These are phyloP conservation scores for Ascochyta viciae-villosae DNA, from an alignment of 2,329 filamentous ascomycete species.

Conservation along the genomic window DNA sequence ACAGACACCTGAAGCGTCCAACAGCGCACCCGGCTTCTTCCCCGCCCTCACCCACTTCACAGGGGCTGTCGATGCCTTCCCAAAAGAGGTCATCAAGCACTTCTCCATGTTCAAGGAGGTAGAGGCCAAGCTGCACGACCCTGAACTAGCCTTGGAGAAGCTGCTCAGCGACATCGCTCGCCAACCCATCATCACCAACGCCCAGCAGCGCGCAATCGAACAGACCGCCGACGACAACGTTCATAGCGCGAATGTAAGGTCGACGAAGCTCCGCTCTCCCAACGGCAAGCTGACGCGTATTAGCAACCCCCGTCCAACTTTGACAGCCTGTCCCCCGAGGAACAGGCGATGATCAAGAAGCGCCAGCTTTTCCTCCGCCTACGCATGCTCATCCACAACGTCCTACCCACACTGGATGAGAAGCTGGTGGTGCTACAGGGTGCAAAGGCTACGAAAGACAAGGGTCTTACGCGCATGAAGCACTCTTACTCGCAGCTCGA, in stretches of 20 bases:
- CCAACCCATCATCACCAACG: conserved; percentile 53
- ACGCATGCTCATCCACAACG: conserved; percentile 78
- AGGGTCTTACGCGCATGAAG: conserved; percentile 83
- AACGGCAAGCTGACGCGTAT: conserved; percentile 28
- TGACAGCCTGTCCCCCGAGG: conserved; percentile 38
- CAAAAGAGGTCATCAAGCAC: conserved; percentile 93
- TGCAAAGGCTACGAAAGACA: conserved; percentile 86
- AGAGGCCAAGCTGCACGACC: conserved; percentile 91
- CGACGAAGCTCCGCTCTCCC: conserved; percentile 39
- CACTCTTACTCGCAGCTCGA: conserved; percentile 87
- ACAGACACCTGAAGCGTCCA: conserved; percentile 48
- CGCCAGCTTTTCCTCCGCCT: conserved; percentile 80
- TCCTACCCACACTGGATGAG: conserved; percentile 91
- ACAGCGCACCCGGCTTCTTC: conserved; percentile 61
- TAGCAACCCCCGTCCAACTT: conserved; percentile 39
- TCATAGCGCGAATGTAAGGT: conserved; percentile 51
- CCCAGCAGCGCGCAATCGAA: conserved; percentile 33
- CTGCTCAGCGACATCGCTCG: conserved; percentile 70
- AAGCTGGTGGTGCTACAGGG: conserved; percentile 97
- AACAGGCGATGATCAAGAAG: conserved; percentile 65
- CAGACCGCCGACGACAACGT: conserved; percentile 45
- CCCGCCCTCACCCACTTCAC: conserved; percentile 79
- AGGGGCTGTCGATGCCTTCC: conserved; percentile 88
- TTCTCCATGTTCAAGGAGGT: conserved; percentile 97
- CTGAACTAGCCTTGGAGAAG: conserved; percentile 81